These are phyloP conservation scores for Drechslerella coelobrocha DNA, from an alignment of 2,329 filamentous ascomycete genomes.

Conservation along the genomic window DNA sequence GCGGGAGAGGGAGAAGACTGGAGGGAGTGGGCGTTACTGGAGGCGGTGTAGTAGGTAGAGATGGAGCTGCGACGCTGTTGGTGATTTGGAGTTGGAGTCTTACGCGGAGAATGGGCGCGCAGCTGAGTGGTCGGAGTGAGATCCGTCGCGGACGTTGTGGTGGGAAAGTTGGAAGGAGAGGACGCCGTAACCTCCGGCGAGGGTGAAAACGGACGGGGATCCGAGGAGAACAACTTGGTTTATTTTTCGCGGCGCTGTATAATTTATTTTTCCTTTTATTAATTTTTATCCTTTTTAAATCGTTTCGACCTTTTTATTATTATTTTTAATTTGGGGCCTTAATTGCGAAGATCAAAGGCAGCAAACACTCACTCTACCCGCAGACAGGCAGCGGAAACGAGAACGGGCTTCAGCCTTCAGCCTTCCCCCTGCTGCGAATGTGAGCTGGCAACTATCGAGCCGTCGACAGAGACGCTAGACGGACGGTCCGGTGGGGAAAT, in stretches of 20 bases:
- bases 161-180: slow-evolving; percentile 10
- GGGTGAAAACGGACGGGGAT: slow-evolving; percentile 2
- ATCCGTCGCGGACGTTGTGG: neutral
- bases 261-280: neutral
- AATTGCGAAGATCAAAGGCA: no score
- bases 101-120: slow-evolving; percentile 9
- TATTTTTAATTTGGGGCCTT: no score
- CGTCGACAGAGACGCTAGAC: no score
- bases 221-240: slow-evolving; percentile 8
- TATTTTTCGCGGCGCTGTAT: neutral
- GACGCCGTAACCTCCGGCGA: slow-evolving; percentile 18
- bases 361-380: no score
- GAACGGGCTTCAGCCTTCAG: no score
- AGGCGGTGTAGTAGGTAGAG: slow-evolving; percentile 49
- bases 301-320: no score
- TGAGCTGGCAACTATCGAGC: slow-evolving; percentile 9
- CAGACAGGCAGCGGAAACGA: no score
- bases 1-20: slow-evolving; percentile 36
- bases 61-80: slow-evolving; percentile 40
- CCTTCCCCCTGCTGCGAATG: neutral
- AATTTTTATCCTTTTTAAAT: neutral
- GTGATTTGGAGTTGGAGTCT: slow-evolving; percentile 46
- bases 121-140: neutral
- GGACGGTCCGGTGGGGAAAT: neutral
- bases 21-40: slow-evolving; percentile 45